Conservation (phyloP, 768 basidiomycete genomes). For the Tubosaeta sp. region DNA sequence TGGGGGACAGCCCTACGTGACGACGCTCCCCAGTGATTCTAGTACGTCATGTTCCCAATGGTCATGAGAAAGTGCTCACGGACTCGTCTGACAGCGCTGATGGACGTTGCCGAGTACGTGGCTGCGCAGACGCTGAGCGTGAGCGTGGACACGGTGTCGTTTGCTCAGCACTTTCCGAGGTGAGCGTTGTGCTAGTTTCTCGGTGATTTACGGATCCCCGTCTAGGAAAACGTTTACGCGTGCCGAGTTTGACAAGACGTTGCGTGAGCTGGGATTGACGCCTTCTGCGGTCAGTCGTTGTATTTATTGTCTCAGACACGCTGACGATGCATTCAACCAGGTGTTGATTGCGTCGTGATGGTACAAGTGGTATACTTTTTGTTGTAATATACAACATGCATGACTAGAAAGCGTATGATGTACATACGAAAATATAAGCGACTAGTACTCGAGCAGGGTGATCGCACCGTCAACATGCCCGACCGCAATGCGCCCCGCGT, state of each 20-base stretch:
- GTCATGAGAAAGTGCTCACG: not conserved
- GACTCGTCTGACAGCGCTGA: conserved; percentile 50
- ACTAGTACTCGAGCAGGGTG: conserved; percentile 47
- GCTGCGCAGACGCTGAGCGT: conserved; percentile 68
- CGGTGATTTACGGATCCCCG: not conserved
- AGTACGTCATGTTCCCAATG: conserved; percentile 46
- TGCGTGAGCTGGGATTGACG: conserved; percentile 83
- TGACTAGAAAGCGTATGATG: too few relatives aligned
- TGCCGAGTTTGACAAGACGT: conserved; percentile 71
- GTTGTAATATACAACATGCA: conserved; percentile 1
- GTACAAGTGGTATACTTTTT: not conserved
- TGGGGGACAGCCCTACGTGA: conserved; percentile 75
- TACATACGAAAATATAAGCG: not conserved
- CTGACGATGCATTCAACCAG: conserved; percentile 28
- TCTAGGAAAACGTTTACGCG: conserved; percentile 71
- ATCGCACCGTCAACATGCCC: conserved; percentile 43
- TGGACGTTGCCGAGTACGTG: conserved; percentile 83
- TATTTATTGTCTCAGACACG: not conserved
- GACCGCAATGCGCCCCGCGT: conserved; percentile 34
- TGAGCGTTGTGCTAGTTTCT: conserved; percentile 27
- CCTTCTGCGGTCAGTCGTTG: conserved; percentile 62
- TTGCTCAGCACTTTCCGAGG: conserved; percentile 87
- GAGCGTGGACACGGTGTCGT: conserved; percentile 72
- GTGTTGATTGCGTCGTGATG: conserved; percentile 48
- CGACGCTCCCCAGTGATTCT: conserved; percentile 73